phyloP scores from a whole-genome alignment of 768 basidiomycete genomes.

The Russula sp. region DNA sequence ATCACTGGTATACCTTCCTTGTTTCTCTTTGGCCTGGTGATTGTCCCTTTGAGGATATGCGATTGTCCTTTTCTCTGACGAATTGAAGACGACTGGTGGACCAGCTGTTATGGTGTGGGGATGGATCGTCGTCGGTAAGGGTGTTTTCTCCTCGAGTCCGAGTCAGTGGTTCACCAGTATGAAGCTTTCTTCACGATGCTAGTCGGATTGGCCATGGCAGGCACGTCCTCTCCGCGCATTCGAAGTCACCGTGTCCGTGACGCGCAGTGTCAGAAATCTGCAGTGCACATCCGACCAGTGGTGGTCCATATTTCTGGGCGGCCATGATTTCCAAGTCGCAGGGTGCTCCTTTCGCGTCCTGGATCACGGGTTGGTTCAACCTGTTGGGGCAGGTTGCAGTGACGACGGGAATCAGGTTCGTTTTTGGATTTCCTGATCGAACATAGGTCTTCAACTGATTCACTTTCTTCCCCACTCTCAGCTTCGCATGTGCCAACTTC shows the following conservation, averaged over 20 bases:
- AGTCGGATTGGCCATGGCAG: constrained; percentile 73
- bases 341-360: constrained; percentile 60
- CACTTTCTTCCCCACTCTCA: constrained; percentile 23
- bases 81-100: constrained; percentile 60
- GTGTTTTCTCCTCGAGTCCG: neutral
- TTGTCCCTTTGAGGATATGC: constrained; percentile 24
- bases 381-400: constrained; percentile 71
- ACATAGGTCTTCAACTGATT: neutral
- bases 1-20: constrained; percentile 68
- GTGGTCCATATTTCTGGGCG: constrained; percentile 80
- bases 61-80: neutral
- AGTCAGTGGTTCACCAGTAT: neutral
- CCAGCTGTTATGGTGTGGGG: constrained; percentile 77
- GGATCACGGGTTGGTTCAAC: constrained; percentile 75
- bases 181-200: constrained; percentile 61
- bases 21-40: constrained; percentile 61
- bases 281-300: constrained; percentile 65
- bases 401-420: constrained; percentile 63
- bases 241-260: neutral
- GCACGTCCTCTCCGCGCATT: constrained; percentile 31
- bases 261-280: constrained; percentile 32
- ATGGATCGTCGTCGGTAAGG: constrained; percentile 57
- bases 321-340: constrained; percentile 59
- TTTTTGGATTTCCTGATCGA: neutral
- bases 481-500: constrained; percentile 63